Base-by-base conservation (phyloP, 768 basidiomycete species). In the Xerocomellus chrysenteron region DNA sequence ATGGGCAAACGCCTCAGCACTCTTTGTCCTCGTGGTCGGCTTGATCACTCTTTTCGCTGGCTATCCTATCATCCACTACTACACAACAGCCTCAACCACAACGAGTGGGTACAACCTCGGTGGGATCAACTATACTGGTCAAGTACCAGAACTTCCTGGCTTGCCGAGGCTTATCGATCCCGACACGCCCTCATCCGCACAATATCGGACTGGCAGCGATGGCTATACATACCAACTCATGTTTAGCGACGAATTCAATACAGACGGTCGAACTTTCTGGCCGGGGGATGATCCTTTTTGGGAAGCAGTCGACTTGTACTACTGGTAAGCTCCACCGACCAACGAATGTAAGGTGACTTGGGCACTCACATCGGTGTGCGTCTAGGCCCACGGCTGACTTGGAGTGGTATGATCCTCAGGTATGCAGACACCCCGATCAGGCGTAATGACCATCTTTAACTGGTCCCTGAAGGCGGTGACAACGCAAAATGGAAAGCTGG, bases 171-270 rank as follows among this genome's bases (percentile, higher is more conserved):
- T 97, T 33, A 82, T 98, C 63, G 96, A 99, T 73, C 51, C 63
- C 2, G 88, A 86, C 32, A 98, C 96, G 0, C 91, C 90, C 2
- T 45, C 71, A 3, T 69, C 74, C 12, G 88, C 75, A 9, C 69
- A 74, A 54, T 81, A 82, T 35, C 79, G 86, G 12, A 81, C 75
- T 3, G 91, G 89, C 19, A 76, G 79, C 4, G 92, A 97, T 66
- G 95, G 94, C 3, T 77, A 87, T 54, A 72, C 78, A 9, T 95
- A 92, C 67, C 76, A 86, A 52, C 83, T 99, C 32, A 88, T 92
- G 2, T 98, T 94, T 75, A 92, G 90, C 54, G 90, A 92, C 69
- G 90, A 92, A 72, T 96, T 86, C 80, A 86, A 84, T 76, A 82
- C 59, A 68, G 88, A 77, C 61, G 94, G 78, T 59, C 85, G 68